Base-by-base conservation (phyloP, 2,329 filamentous ascomycete species). In the Exophiala lecanii-corni region DNA sequence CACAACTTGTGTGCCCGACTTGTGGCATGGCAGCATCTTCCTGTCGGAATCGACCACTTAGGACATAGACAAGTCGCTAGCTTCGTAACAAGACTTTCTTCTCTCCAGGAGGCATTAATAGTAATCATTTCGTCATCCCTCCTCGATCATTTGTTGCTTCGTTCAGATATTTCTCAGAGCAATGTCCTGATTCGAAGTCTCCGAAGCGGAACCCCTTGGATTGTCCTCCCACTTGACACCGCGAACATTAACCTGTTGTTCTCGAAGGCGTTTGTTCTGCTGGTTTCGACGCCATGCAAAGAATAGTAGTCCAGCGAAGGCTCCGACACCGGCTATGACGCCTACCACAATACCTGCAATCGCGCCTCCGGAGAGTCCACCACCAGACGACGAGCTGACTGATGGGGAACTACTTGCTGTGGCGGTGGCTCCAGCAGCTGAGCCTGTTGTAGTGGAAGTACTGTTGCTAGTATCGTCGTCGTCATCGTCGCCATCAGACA, bases 331-430 rank as follows among this genome's bases (percentile, higher is more conserved):
- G 2, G 32, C 45, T 12, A 51, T 37, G 23, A 45, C 38, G 19
- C 51, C 51, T 16, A 51, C 41, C 2, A 67, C 67, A 18, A 70
- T 65, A 6, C 68, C 68, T 2, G 67, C 68, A 47, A 70, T 70
- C 2, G 64, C 65, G 2, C 67, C 66, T 0, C 59, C 59, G 3
- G 65, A 67, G 2, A 71, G 57, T 9, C 61, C 56, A 12, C 9
- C 51, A 37, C 25, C 41, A 5, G 57, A 53, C 3, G 47, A 39
- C 9, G 37, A 36, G 4, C 33, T 45, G 16, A 25, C 47, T 2
- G 49, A 49, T 17, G 51, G 38, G 3, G 54, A 51, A 10, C 48
- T 49, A 7, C 53, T 49, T 3, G 58, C 50, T 1, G 59, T 59
- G 3, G 58, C 49, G 2, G 59, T 56, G 6, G 56, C 53, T 1